Conservation (phyloP, 371 early-diverging fungal genomes). For the Mucor racemosus region DNA sequence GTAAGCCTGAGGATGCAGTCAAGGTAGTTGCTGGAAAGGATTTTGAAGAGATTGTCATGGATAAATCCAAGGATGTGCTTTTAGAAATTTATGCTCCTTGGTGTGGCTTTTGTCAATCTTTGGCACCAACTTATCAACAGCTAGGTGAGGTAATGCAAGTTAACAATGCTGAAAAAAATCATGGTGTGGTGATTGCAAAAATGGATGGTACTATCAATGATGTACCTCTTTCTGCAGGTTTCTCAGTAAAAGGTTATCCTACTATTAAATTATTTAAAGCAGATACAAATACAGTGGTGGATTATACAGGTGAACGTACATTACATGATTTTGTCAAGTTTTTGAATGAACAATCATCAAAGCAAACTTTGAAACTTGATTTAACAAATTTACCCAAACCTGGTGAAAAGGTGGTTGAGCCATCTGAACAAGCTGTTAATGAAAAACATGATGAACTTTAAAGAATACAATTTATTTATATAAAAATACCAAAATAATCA, state of each 20-base stretch:
- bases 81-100: conserved; percentile 76
- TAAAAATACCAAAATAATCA: neutral
- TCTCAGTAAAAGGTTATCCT: conserved; percentile 85
- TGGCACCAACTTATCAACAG: conserved; percentile 77
- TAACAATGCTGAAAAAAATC: conserved; percentile 27
- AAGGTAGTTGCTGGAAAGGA: conserved; percentile 77
- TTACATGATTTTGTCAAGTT: conserved; percentile 74
- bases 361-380: conserved; percentile 11
- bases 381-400: neutral
- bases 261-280: conserved; percentile 89
- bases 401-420: neutral
- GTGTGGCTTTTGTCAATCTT: conserved; percentile 83
- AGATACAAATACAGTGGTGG: conserved; percentile 67
- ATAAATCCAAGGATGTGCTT: conserved; percentile 80
- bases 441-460: conserved; percentile 11
- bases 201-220: conserved; percentile 93
- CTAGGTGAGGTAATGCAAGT: conserved; percentile 60
- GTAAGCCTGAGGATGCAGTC: conserved; percentile 71
- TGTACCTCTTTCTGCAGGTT: conserved; percentile 67
- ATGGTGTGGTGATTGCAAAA: conserved; percentile 80
- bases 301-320: conserved; percentile 80
- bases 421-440: neutral
- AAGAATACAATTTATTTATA: neutral
- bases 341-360: conserved; percentile 42
- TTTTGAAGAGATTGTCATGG: conserved; percentile 77